These are phyloP conservation scores for Akanthomyces lecanii DNA, from an alignment of 2,329 filamentous ascomycete genomes.

Conservation along the genomic window DNA sequence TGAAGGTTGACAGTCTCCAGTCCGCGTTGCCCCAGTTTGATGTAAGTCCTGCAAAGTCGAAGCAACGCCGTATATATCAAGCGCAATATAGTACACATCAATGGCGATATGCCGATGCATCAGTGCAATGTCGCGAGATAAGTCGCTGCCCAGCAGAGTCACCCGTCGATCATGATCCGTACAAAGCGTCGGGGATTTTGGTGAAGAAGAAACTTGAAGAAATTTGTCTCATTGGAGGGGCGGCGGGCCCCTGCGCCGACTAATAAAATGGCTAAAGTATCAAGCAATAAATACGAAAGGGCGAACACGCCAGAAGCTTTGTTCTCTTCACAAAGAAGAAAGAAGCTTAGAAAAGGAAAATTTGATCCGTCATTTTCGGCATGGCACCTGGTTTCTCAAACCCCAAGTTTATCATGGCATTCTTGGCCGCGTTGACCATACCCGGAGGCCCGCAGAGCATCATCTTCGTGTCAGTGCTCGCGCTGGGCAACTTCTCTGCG, in stretches of 20 bases:
- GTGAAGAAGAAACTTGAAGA: too few relatives aligned
- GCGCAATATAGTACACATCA: too few relatives aligned
- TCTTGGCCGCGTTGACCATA: slow-evolving; percentile 56
- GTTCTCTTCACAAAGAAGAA: neutral
- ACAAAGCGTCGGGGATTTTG: too few relatives aligned
- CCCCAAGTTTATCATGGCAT: slow-evolving; percentile 43
- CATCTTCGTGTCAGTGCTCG: neutral
- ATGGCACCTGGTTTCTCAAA: slow-evolving; percentile 47
- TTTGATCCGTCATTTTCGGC: slow-evolving; percentile 49
- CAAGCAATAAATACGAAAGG: neutral
- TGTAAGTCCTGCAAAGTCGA: too few relatives aligned
- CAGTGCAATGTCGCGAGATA: too few relatives aligned
- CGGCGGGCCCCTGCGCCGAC: neutral
- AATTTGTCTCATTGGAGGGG: too few relatives aligned
- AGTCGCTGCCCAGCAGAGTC: too few relatives aligned
- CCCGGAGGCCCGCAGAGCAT: slow-evolving; percentile 52
- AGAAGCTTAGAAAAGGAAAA: slow-evolving; percentile 47
- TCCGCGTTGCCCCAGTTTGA: too few relatives aligned
- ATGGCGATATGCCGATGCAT: too few relatives aligned
- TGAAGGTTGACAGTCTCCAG: slow-evolving; percentile 18
- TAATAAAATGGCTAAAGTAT: neutral
- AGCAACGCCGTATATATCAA: too few relatives aligned
- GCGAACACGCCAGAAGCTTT: neutral
- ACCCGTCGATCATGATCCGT: too few relatives aligned
- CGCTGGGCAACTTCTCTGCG: slow-evolving; percentile 48